Base-by-base conservation (phyloP, 2,329 filamentous ascomycete genomes). In the Cordyceps tenuipes region DNA sequence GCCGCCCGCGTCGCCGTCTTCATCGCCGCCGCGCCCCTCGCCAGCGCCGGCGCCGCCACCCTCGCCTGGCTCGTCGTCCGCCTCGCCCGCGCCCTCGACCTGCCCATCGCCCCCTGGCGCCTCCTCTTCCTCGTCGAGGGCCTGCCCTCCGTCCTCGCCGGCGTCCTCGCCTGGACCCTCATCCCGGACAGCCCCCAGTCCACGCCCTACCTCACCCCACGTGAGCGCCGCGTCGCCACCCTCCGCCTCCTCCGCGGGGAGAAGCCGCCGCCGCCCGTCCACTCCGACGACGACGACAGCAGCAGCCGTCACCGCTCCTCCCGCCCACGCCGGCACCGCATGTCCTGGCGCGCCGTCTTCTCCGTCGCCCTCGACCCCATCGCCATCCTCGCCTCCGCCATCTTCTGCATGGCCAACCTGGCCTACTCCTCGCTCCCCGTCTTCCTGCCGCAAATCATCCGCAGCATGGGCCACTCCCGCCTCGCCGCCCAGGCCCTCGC, bases 391-490 rank as follows among this genome's bases (percentile, higher is more conserved):
- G 89, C 89, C 5, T 87, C 90, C 1, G 73, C 83, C 66, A 95
- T 96, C 83, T 90, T 95, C 78, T 91, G 95, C 77, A 84, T 87
- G 71, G 86, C 88, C 68, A 96, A 96, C 73, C 88, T 95, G 70
- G 88, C 91, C 13, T 96, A 96, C 76, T 86, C 86, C 68, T 93
- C 89, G 23, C 85, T 96, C 70, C 91, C 91, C 3, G 89, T 94
- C 53, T 96, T 96, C 70, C 80, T 96, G 3, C 91, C 91, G 41
- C 91, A 88, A 26, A 90, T 95, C 63, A 81, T 95, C 51, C 77
- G 79, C 62, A 82, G 87, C 69, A 85, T 95, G 90, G 89, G 89
- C 62, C 88, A 90, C 74, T 79, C 82, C 41, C 73, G 81, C 1
- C 74, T 88, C 2, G 75, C 82, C 3, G 83, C 90, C 0, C 91